Evolutionary conservation across 495 filamentous ascomycete genomes (phyloP), one percentile per base, ranked within the genome.

Genomic region (Glonium stellatum): DNA sequence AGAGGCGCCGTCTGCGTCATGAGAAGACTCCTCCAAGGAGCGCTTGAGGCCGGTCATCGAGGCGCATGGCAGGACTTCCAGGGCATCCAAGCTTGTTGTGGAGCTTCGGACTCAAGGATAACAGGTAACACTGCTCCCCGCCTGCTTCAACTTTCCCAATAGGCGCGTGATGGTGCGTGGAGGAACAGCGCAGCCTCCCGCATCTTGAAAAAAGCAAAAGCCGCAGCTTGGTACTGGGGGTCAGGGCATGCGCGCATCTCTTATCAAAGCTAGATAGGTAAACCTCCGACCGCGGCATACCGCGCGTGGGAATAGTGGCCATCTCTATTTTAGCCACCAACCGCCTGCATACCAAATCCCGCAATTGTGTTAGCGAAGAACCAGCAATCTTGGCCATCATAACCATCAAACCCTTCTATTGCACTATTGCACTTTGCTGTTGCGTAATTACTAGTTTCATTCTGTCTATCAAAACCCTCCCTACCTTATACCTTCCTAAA

Each of bases 41-140:
- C 63, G 63, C 57, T 65, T 65, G 47, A 65, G 63, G 37, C 63
- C 59, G 54, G 60, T 66, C 60, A 62, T 63, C 60, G 52, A 53
- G 56, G 60, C 60, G 55, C 59, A 63, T 66, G 54, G 58, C 54
- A 60, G 57, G 48, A 51, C 8, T 21, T 27, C 48, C 13, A 51
- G 48, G 18, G 10, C 48, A 51, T 51, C 18, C 48, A 31, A 1
- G 3, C 39, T 44, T 44, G 8, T 22, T 21, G 21, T 27, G 48
- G 48, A 25, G 48, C 48, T 22, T 51, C 48, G 31, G 15, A 44
- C 39, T 44, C 39, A 44, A 39, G 39, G 39, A 11, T 31, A 31
- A 31, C 6, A 31, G 27, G 18, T 11, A 15, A 15, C 39, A 18
- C 39, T 44, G 39, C 18, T 44, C 39, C 39, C 39, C 39, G 39